Percentiles rank a stretch among this genome's conserved stretches.
Evolutionary conservation across 495 filamentous ascomycete genomes (phyloP).

Genomic region (Aspergillus sparsus): DNA sequence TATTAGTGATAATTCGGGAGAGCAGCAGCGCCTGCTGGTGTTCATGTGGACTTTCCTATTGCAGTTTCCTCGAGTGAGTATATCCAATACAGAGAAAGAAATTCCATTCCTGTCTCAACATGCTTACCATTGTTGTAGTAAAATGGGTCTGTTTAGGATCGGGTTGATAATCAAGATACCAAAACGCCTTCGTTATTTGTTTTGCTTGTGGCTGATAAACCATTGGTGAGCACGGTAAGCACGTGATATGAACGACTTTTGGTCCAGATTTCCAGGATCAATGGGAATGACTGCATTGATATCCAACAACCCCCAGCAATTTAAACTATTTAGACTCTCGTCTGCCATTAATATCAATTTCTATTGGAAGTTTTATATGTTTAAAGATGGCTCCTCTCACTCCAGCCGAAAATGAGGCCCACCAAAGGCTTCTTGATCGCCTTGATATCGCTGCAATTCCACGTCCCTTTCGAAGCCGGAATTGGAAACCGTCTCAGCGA

Average conservation of each 20-base stretch:
- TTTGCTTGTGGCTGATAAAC: conserved; percentile 3
- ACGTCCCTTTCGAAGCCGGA: conserved; percentile 82
- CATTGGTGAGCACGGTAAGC: neutral
- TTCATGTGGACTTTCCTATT: conserved; percentile 92
- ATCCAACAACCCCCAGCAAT: neutral
- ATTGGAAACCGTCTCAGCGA: conserved; percentile 88
- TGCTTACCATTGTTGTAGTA: conserved; percentile 23
- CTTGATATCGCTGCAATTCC: conserved; percentile 82
- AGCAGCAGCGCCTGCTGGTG: conserved; percentile 93
- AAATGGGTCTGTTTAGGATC: conserved; percentile 12
- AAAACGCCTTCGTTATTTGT: conserved; percentile 17
- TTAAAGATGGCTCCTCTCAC: conserved; percentile 48
- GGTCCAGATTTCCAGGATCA: neutral
- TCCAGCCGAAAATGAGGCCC: conserved; percentile 48
- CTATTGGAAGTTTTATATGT: neutral
- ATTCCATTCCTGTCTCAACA: neutral
- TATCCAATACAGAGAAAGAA: neutral
- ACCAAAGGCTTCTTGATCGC: conserved; percentile 70
- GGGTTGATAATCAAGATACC: neutral
- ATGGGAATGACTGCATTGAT: neutral
- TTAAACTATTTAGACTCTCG: neutral
- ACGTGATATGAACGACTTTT: neutral
- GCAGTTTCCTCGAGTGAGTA: neutral
- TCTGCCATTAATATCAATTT: neutral
- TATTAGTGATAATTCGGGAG: conserved; percentile 94